phyloP scores from a whole-genome alignment of 805 yeast species.

The Danielia oregonensis region DNA sequence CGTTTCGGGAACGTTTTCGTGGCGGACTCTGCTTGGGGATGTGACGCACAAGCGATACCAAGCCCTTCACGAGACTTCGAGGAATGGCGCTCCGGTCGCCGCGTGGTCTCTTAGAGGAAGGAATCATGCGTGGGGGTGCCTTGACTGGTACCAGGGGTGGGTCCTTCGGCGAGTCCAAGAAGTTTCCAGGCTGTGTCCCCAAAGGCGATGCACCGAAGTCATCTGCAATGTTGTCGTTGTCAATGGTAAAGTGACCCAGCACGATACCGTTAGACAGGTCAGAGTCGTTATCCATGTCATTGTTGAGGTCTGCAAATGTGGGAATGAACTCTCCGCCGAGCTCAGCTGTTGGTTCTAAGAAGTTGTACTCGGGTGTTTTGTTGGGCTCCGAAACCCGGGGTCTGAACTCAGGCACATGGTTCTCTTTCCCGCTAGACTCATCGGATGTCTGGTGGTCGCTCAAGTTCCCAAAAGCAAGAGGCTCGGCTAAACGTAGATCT shows the following conservation, averaged over 20 bases:
- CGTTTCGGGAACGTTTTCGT: constrained; percentile 2
- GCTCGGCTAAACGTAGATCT: constrained; percentile 12
- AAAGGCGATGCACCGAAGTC: not conserved
- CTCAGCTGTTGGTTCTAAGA: not conserved
- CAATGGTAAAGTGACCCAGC: constrained; percentile 15
- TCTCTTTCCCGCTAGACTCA: constrained; percentile 13
- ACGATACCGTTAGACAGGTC: constrained; percentile 8
- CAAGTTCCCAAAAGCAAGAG: constrained; percentile 13
- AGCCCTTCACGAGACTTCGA: constrained; percentile 5
- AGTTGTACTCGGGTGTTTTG: not conserved
- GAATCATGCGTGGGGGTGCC: not conserved
- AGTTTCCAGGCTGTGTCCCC: not conserved
- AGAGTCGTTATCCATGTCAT: not conserved
- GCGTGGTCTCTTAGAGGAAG: not conserved
- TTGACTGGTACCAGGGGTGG: not conserved
- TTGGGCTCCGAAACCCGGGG: not conserved
- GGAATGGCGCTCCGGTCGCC: not conserved
- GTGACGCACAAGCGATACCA: constrained; percentile 14
- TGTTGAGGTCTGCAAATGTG: no score
- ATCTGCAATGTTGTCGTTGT: constrained; percentile 10
- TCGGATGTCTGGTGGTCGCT: constrained; percentile 6
- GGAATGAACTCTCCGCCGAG: not conserved
- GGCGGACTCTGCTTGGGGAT: constrained; percentile 4
- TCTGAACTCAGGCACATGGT: constrained; percentile 1
- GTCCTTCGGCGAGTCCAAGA: constrained; percentile 1